Conservation (phyloP, 148 eudicot species). For the Vaccinium myrtillus region DNA sequence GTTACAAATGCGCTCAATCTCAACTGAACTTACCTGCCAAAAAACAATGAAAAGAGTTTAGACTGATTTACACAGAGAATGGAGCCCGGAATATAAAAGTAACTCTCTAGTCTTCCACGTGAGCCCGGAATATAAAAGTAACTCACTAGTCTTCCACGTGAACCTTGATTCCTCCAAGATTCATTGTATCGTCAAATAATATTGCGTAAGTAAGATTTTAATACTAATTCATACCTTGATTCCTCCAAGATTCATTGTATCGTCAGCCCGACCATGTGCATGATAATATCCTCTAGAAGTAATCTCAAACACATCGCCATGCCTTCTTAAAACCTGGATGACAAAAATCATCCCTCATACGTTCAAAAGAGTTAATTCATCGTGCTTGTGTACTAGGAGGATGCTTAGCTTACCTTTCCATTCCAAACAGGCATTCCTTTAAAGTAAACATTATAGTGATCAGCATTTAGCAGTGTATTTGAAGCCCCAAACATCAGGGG, state of each 20-base stretch:
- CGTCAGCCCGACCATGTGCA: slow-evolving; percentile 98
- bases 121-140: not conserved
- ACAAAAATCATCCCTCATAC: not conserved
- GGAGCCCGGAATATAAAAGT: not conserved
- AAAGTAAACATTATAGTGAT: slow-evolving; percentile 81
- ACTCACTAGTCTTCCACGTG: not conserved
- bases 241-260: slow-evolving; percentile 98
- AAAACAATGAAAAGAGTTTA: not conserved
- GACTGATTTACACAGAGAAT: not conserved
- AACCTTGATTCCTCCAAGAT: too few species aligned
- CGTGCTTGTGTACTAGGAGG: not conserved
- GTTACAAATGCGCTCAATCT: slow-evolving; percentile 88
- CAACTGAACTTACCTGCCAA: slow-evolving; percentile 85
- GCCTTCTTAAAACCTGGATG: slow-evolving; percentile 75
- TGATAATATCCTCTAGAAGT: slow-evolving; percentile 80
- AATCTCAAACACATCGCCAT: slow-evolving; percentile 92
- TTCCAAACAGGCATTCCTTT: slow-evolving; percentile 87
- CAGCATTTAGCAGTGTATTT: slow-evolving; percentile 73
- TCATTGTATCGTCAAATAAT: too few species aligned
- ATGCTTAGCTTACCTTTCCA: slow-evolving; percentile 56
- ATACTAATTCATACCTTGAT: slow-evolving; percentile 60
- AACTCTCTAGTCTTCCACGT: not conserved
- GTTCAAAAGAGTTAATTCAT: not conserved
- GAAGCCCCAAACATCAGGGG: slow-evolving; percentile 93
- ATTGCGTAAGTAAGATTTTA: not conserved